phyloP scores from a whole-genome alignment of 2,329 filamentous ascomycete species.

The Dryadomyces quercivorus region DNA sequence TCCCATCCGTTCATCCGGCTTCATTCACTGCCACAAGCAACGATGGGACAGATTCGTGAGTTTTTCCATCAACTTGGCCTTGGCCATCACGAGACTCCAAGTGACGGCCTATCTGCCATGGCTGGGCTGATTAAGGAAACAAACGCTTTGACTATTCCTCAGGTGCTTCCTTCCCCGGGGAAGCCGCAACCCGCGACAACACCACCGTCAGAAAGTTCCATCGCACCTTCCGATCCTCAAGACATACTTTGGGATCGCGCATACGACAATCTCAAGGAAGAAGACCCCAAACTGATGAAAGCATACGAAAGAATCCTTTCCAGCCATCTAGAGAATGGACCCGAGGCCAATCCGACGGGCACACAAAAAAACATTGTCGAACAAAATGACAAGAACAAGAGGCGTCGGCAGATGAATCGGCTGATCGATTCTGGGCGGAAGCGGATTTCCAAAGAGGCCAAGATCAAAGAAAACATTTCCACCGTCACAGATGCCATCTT shows the following conservation, averaged over 20 bases:
- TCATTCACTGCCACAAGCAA: too few relatives aligned
- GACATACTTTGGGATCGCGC: constrained; percentile 14
- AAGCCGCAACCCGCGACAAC: too few relatives aligned
- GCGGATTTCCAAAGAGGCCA: constrained; percentile 15
- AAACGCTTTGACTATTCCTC: too few relatives aligned
- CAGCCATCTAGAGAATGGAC: constrained; percentile 1
- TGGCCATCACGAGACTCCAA: too few relatives aligned
- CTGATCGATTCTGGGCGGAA: constrained; percentile 18
- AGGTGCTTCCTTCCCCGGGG: too few relatives aligned
- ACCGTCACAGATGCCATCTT: constrained; percentile 15
- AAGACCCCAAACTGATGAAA: constrained; percentile 13
- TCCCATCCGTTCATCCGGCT: too few relatives aligned
- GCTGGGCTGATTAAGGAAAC: too few relatives aligned
- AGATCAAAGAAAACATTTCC: constrained; percentile 11
- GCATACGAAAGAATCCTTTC: constrained; percentile 15
- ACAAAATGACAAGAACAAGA: constrained; percentile 5
- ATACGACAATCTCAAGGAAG: constrained; percentile 17
- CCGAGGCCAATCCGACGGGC: background rate
- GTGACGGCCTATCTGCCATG: too few relatives aligned
- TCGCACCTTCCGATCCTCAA: too few relatives aligned
- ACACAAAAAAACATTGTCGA: background rate
- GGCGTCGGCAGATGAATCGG: constrained; percentile 17
- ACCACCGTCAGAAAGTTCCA: too few relatives aligned
- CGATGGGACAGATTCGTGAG: too few relatives aligned
- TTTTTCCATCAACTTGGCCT: too few relatives aligned